A percentile compares a stretch with the other conserved stretches of the same genome.
Evolutionary conservation across 2,329 filamentous ascomycete species (phyloP).

Genomic region (Plenodomus lindquistii): DNA sequence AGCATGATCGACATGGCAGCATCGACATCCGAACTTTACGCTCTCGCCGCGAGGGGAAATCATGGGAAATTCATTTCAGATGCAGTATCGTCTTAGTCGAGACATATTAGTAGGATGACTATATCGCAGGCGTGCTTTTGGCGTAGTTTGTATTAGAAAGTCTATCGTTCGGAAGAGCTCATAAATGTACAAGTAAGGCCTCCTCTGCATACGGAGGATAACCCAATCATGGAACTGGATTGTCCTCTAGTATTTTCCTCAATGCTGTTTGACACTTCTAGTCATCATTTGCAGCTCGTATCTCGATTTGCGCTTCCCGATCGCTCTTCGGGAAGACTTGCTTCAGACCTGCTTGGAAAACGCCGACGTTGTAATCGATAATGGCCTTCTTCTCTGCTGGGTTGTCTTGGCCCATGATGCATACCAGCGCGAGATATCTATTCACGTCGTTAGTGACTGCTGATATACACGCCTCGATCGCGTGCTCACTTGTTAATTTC

Average conservation of each 20-base stretch:
- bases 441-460: conserved; percentile 6
- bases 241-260: not conserved
- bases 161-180: no score
- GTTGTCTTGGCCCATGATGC: conserved; percentile 81
- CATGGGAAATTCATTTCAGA: no score
- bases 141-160: no score
- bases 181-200: no score
- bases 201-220: not conserved
- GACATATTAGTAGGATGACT: no score
- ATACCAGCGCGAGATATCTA: conserved; percentile 78
- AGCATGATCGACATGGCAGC: not conserved
- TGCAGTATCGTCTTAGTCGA: no score
- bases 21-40: not conserved
- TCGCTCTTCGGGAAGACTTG: conserved; percentile 69
- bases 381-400: conserved; percentile 82
- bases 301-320: conserved; percentile 29
- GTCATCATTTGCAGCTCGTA: conserved; percentile 23
- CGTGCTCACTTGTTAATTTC: conserved; percentile 67
- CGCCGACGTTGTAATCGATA: conserved; percentile 85
- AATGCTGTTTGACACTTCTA: not conserved
- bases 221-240: not conserved
- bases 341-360: conserved; percentile 76
- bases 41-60: no score
- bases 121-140: no score
- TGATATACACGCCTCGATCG: not conserved